These are phyloP conservation scores for Coffea canephora DNA, from an alignment of 257 asterid species.

Conservation along the genomic window DNA sequence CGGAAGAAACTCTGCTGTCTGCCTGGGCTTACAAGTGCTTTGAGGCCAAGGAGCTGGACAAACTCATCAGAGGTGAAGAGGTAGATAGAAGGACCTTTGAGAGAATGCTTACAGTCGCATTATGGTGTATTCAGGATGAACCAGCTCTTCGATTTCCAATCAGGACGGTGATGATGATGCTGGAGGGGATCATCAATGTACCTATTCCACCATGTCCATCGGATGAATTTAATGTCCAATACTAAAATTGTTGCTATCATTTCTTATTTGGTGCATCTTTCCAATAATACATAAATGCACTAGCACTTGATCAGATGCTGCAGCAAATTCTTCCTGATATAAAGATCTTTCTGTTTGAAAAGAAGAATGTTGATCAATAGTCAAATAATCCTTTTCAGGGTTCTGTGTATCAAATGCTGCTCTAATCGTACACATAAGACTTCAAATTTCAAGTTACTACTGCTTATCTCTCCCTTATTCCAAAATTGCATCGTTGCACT, in stretches of 20 bases:
- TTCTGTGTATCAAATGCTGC: no score
- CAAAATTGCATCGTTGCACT: no score
- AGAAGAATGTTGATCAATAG: no score
- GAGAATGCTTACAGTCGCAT: conserved; percentile 24
- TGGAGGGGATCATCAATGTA: conserved; percentile 26
- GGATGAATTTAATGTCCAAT: not conserved
- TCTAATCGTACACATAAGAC: no score
- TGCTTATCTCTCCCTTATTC: no score
- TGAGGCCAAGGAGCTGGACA: conserved; percentile 10
- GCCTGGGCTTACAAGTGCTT: conserved; percentile 28
- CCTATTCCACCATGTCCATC: conserved; percentile 31
- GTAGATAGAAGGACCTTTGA: conserved; percentile 22
- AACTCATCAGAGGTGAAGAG: conserved; percentile 17
- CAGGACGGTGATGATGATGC: conserved; percentile 25
- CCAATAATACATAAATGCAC: no score
- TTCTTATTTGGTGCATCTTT: no score
- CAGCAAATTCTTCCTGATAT: no score
- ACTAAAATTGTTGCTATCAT: not conserved
- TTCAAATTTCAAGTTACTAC: no score
- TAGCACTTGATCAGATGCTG: no score
- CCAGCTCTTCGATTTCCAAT: conserved; percentile 27
- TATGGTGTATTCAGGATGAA: conserved; percentile 30
- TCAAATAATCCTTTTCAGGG: no score
- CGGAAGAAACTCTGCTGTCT: conserved; percentile 24
- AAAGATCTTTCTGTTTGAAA: no score